Percentiles rank a stretch among this genome's conserved stretches.
These are phyloP conservation scores for Poa pratensis DNA, from an alignment of 176 grass and related monocot species.

Conservation along the genomic window DNA sequence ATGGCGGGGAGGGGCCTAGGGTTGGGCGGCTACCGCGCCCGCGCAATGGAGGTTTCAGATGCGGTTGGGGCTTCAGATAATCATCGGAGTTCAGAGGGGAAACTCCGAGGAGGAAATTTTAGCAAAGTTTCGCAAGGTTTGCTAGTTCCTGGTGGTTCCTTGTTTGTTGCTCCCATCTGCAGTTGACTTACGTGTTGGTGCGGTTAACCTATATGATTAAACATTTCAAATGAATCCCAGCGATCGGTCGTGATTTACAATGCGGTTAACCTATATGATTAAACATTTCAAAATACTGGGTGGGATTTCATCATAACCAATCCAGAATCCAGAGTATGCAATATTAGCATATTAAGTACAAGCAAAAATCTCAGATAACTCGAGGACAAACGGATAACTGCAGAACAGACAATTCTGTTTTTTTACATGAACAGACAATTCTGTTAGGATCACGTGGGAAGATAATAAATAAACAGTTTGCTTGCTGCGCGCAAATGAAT, in stretches of 20 bases:
- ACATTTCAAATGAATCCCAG: not conserved
- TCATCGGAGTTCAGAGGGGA: not conserved
- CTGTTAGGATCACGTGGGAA: not conserved
- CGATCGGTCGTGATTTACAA: not conserved
- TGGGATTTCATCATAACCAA: no score
- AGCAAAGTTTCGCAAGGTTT: not conserved
- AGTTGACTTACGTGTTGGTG: not conserved
- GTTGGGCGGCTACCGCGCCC: not conserved
- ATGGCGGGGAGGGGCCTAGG: constrained; percentile 44
- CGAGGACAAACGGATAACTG: not conserved
- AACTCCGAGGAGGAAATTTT: not conserved
- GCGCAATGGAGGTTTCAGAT: not conserved
- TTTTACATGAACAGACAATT: not conserved
- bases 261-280: not conserved
- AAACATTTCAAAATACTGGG: not conserved
- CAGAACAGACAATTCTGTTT: not conserved
- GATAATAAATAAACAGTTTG: not conserved
- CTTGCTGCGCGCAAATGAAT: not conserved
- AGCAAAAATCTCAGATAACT: not conserved
- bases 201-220: not conserved
- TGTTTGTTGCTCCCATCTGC: not conserved
- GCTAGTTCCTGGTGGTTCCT: not conserved
- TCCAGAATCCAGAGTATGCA: not conserved
- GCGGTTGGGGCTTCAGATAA: not conserved
- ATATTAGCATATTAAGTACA: not conserved